Percentiles rank a stretch among this genome's conserved stretches.
Evolutionary conservation across 495 filamentous ascomycete species (phyloP).

Genomic region (Daldinia concentrica): DNA sequence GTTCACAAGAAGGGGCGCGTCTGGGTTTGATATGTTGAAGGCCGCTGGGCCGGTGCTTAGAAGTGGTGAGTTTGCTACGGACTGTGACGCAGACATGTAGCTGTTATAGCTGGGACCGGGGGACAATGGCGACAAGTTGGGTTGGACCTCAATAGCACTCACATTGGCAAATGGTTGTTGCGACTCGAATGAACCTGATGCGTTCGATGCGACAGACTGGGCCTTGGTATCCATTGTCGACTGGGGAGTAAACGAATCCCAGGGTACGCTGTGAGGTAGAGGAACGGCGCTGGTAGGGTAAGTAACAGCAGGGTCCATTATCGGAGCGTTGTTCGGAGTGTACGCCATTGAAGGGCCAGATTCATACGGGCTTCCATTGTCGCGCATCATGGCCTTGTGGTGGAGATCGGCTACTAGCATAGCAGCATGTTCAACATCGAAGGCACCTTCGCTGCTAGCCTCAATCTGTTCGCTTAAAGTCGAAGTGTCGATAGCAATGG

Average conservation of each 20-base stretch:
- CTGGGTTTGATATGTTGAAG: constrained; percentile 69
- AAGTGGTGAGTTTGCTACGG: constrained; percentile 73
- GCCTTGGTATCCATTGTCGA: constrained; percentile 71
- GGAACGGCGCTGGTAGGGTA: constrained; percentile 79
- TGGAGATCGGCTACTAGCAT: constrained; percentile 99
- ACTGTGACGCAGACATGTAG: constrained; percentile 68
- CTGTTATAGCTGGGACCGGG: constrained; percentile 72
- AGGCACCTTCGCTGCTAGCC: constrained; percentile 91
- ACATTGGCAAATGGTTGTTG: constrained; percentile 65
- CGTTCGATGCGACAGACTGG: constrained; percentile 70
- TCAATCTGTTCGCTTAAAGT: constrained; percentile 90
- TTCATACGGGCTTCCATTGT: constrained; percentile 65
- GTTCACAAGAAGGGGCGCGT: constrained; percentile 59
- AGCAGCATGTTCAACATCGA: constrained; percentile 96
- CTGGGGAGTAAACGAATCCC: constrained; percentile 81
- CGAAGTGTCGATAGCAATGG: constrained; percentile 84
- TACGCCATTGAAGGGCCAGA: constrained; percentile 75
- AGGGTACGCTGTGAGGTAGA: constrained; percentile 70
- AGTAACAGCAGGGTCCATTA: constrained; percentile 74
- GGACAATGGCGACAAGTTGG: constrained; percentile 70
- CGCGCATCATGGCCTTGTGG: constrained; percentile 89
- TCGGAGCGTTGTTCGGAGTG: constrained; percentile 71
- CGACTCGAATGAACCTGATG: constrained; percentile 73
- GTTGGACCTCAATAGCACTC: constrained; percentile 62
- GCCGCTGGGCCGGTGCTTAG: constrained; percentile 71